Conservation (phyloP, 2,329 filamentous ascomycete species). For the Trichoderma oligosporum region DNA sequence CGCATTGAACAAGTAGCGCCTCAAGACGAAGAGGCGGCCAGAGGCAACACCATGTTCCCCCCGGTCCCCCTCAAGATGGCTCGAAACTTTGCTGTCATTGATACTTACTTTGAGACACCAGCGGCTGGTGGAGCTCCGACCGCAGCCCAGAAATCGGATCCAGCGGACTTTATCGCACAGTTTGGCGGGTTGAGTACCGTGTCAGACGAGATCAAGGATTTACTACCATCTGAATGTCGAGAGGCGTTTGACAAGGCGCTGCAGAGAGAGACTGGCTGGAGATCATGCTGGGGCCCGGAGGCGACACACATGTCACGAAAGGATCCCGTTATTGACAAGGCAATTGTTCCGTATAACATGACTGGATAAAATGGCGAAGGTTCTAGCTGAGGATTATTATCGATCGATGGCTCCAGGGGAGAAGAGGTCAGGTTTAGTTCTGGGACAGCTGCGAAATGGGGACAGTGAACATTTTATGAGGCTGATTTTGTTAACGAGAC, state of each 20-base stretch:
- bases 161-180: constrained; percentile 46
- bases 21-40: constrained; percentile 32
- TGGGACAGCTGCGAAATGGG: not conserved
- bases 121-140: constrained; percentile 44
- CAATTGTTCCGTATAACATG: constrained; percentile 57
- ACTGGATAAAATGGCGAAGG: constrained; percentile 25
- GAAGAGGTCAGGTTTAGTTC: no score
- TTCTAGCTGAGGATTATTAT: not conserved
- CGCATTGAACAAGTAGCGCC: constrained; percentile 70
- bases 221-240: constrained; percentile 67
- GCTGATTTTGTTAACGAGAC: not conserved
- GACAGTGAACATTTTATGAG: not conserved
- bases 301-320: constrained; percentile 50
- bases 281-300: constrained; percentile 70
- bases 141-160: constrained; percentile 43
- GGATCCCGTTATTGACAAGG: constrained; percentile 59
- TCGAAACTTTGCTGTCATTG: constrained; percentile 55
- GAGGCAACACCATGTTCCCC: constrained; percentile 41
- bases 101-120: constrained; percentile 52
- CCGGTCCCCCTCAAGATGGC: constrained; percentile 47
- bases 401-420: no score
- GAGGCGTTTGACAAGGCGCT: constrained; percentile 67
- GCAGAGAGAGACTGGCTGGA: constrained; percentile 66
- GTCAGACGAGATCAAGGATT: constrained; percentile 59
- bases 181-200: constrained; percentile 63